Evolutionary conservation across 2,329 filamentous ascomycete species (phyloP), one percentile per base, ranked within the genome.

Genomic region (Ophiocordyceps camponoti-saundersi): DNA sequence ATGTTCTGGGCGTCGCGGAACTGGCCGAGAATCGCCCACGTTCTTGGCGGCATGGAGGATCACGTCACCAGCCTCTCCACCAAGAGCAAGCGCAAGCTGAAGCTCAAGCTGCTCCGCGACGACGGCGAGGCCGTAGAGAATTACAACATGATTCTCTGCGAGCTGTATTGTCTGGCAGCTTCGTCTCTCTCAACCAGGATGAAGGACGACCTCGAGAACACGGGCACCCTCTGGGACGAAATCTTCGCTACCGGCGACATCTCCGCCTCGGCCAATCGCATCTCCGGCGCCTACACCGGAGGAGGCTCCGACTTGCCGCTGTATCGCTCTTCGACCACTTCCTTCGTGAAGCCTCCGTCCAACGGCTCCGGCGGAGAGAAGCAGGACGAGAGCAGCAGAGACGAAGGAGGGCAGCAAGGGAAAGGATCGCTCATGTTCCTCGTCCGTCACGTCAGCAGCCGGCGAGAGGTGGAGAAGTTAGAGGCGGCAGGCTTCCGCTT

Each of bases 361-460:
- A 26, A 26, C 23, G 23, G 23, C 23, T 26, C 23, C 23, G 23
- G 23, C 30, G 30, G 30, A 34, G 32, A 36, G 32, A 36, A 36
- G 32, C 10, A 16, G 11, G 61, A 63, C 15, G 62, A 64, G 26
- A 49, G 66, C 12, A 60, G 59, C 1, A 68, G 72, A 50, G 70
- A 70, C 50, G 67, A n/a, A n/a, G n/a, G n/a, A n/a, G n/a, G n/a
- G n/a, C n/a, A 62, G 0, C 46, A 61, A 34, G 82, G 82, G 3
- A 79, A 79, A 49, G 87, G 87, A 0, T 85, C 89, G 46, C 71
- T 93, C 44, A 75, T 95, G 59, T 88, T 93, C 55, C 71, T 93
- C 13, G 81, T 88, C 6, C 82, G 80, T 12, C 72, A 72, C 42
- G 69, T 83, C 2, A 68, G 71, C 32, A 67, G 63, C 32, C 67